These are phyloP conservation scores for Eucalyptus pauciflora DNA, from an alignment of 345 rosid genomes.

Conservation along the genomic window DNA sequence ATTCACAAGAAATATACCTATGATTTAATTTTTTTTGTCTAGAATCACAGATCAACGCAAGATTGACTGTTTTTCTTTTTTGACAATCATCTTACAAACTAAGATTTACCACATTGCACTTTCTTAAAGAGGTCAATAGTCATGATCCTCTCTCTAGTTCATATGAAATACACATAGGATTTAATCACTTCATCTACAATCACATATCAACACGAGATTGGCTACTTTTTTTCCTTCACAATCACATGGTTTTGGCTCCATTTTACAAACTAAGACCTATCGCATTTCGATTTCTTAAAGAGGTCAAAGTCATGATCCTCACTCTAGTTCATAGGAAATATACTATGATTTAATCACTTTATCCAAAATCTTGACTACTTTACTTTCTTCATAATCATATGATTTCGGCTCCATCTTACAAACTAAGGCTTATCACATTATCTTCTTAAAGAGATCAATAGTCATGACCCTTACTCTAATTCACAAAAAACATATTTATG, in stretches of 20 bases:
- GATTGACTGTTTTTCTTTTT: background rate
- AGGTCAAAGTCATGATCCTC: background rate
- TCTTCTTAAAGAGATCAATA: background rate
- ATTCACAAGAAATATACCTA: too few species aligned
- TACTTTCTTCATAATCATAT: background rate
- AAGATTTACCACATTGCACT: too few species aligned
- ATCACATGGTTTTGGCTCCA: background rate
- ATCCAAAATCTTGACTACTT: background rate
- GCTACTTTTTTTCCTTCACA: background rate
- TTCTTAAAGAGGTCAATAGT: background rate
- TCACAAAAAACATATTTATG: too few species aligned
- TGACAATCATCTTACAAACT: background rate
- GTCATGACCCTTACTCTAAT: background rate
- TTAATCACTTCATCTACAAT: background rate
- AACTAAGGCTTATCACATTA: background rate
- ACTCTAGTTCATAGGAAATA: background rate
- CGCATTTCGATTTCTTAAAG: background rate
- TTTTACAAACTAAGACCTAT: background rate
- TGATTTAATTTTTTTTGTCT: too few species aligned
- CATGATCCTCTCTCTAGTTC: background rate
- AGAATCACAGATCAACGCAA: accelerated
- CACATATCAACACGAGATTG: background rate
- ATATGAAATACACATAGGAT: accelerated
- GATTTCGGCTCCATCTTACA: background rate
- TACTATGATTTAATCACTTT: background rate